phyloP scores from a whole-genome alignment of 1,284 basidiomycete species.

The Megacollybia platyphylla region DNA sequence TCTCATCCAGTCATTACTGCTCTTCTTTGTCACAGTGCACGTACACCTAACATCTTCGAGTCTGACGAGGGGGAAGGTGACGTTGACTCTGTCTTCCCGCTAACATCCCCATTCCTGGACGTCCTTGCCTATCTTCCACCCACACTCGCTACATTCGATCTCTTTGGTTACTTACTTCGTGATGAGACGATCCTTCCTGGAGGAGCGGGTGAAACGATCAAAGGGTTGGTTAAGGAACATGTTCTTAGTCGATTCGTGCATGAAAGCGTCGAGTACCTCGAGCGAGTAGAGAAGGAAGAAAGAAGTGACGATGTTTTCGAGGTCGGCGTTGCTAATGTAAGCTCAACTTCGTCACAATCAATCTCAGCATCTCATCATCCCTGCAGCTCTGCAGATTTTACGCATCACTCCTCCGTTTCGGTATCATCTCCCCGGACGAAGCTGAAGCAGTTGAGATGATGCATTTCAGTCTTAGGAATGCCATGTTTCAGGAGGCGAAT shows the following conservation, averaged over 20 bases:
- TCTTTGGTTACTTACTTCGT: constrained; percentile 51
- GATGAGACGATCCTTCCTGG: constrained; percentile 33
- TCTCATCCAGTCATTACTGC: constrained; percentile 51
- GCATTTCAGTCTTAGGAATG: constrained; percentile 56
- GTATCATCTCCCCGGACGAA: constrained; percentile 48
- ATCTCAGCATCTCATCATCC: constrained; percentile 2
- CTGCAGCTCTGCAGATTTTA: constrained; percentile 66
- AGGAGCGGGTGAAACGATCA: constrained; percentile 39
- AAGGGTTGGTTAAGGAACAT: constrained; percentile 46
- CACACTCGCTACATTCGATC: constrained; percentile 57
- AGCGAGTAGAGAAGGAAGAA: constrained; percentile 51
- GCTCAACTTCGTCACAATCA: constrained; percentile 13
- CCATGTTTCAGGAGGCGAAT: constrained; percentile 65
- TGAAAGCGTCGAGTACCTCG: constrained; percentile 53
- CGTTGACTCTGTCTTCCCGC: constrained; percentile 14
- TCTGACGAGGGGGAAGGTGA: neutral
- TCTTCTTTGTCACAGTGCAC: constrained; percentile 24
- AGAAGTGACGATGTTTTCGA: constrained; percentile 58
- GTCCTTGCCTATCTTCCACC: constrained; percentile 49
- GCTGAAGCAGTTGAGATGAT: constrained; percentile 61
- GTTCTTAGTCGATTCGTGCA: constrained; percentile 59
- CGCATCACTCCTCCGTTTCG: constrained; percentile 48
- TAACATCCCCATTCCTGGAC: constrained; percentile 38
- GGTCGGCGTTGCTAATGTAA: constrained; percentile 55
- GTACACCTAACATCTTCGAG: neutral